phyloP scores from a whole-genome alignment of 2,329 filamentous ascomycete genomes.

The Fusarium metavorans region DNA sequence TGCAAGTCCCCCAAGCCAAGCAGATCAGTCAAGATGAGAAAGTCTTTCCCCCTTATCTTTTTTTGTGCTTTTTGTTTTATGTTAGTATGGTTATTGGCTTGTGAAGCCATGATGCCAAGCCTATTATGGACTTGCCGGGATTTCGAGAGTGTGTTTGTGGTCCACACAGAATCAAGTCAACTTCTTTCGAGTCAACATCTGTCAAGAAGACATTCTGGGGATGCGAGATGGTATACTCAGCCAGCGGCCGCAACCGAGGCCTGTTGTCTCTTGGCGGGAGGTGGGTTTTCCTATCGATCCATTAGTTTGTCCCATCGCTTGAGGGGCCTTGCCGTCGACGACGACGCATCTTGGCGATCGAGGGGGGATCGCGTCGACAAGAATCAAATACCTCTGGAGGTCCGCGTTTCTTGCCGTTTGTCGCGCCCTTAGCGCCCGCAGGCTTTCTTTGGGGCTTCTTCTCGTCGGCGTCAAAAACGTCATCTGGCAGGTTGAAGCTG shows the following conservation, averaged over 20 bases:
- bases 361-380: slow-evolving; percentile 28
- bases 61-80: slow-evolving; percentile 26
- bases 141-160: slow-evolving; percentile 3
- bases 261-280: slow-evolving; percentile 57
- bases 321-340: slow-evolving; percentile 6
- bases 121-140: slow-evolving; percentile 31
- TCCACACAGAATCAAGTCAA: slow-evolving; percentile 16
- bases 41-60: not conserved
- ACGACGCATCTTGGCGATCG: slow-evolving; percentile 22
- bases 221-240: slow-evolving; percentile 42
- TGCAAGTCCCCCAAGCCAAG: slow-evolving; percentile 32
- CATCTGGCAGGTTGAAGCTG: slow-evolving; percentile 88
- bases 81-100: slow-evolving; percentile 32
- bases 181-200: slow-evolving; percentile 18
- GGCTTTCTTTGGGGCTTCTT: slow-evolving; percentile 73
- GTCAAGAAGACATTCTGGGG: slow-evolving; percentile 19
- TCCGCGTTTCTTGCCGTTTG: slow-evolving; percentile 61
- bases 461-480: slow-evolving; percentile 89
- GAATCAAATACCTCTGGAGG: slow-evolving; percentile 58
- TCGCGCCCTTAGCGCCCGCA: slow-evolving; percentile 51
- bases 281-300: slow-evolving; percentile 50
- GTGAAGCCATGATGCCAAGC: slow-evolving; percentile 18
- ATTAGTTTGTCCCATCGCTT: slow-evolving; percentile 43
- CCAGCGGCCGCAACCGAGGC: slow-evolving; percentile 56
- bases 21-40: slow-evolving; percentile 25